Percentiles rank a stretch among this genome's conserved stretches.
These are phyloP conservation scores for Daldinia decipiens DNA, from an alignment of 495 filamentous ascomycete species.

Conservation along the genomic window DNA sequence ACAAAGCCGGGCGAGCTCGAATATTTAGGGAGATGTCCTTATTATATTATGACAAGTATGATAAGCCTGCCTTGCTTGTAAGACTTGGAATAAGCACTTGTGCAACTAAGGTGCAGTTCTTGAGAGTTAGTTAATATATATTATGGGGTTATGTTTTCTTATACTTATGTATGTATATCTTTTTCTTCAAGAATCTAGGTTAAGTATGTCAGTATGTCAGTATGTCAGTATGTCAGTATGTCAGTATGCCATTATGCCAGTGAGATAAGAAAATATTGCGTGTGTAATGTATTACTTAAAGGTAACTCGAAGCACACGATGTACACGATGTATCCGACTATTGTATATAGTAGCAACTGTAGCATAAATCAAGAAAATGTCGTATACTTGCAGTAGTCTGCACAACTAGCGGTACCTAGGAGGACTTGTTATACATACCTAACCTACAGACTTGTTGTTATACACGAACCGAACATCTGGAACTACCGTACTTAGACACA, in stretches of 20 bases:
- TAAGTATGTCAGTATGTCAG: not conserved
- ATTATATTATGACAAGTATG: conserved; percentile 7
- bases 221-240: not conserved
- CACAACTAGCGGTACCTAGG: conserved; percentile 18
- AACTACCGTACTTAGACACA: conserved; percentile 20
- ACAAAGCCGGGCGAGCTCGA: not conserved
- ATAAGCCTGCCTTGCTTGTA: conserved; percentile 7
- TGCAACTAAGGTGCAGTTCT: conserved; percentile 20
- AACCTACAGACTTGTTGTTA: conserved; percentile 18
- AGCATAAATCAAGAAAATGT: conserved; percentile 31
- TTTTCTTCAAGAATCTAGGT: not conserved
- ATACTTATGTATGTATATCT: not conserved
- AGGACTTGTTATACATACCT: conserved; percentile 17
- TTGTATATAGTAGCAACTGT: conserved; percentile 15
- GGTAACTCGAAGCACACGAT: conserved; percentile 1
- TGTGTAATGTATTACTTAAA: not conserved
- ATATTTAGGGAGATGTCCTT: not conserved
- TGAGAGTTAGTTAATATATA: not conserved
- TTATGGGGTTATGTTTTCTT: not conserved
- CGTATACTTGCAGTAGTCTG: conserved; percentile 27
- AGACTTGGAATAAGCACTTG: conserved; percentile 34
- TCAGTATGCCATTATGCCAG: not conserved
- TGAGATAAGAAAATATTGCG: not conserved
- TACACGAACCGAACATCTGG: conserved; percentile 42
- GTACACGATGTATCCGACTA: not conserved